phyloP scores from a whole-genome alignment of 2,329 filamentous ascomycete species.

The Gnomoniopsis sp. region DNA sequence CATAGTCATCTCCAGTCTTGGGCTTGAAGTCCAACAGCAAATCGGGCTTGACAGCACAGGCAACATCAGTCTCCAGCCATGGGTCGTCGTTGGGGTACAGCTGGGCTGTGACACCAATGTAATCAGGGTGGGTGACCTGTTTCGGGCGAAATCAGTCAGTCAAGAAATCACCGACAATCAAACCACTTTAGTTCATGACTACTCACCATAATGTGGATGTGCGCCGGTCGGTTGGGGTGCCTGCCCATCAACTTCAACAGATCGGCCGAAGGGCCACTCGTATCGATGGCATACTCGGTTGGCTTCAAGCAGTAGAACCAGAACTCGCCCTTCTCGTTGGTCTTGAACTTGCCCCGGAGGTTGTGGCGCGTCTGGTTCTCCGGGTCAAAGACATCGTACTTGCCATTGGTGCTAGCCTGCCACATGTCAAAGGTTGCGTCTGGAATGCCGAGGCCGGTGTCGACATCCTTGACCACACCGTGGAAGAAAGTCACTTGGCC shows the following conservation, averaged over 20 bases:
- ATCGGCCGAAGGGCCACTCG: conserved; percentile 37
- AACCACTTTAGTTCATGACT: neutral
- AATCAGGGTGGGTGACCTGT: conserved; percentile 42
- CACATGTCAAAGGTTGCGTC: conserved; percentile 57
- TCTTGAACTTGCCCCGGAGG: conserved; percentile 61
- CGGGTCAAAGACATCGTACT: conserved; percentile 62
- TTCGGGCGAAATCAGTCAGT: neutral
- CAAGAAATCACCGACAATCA: neutral
- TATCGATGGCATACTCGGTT: conserved; percentile 60
- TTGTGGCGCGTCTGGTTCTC: conserved; percentile 59
- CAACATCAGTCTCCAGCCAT: conserved; percentile 43
- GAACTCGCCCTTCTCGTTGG: conserved; percentile 58
- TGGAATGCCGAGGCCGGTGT: conserved; percentile 22
- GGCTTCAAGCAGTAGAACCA: conserved; percentile 62
- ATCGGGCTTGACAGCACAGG: conserved; percentile 25
- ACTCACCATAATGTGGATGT: conserved; percentile 25
- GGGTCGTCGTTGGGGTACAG: conserved; percentile 60
- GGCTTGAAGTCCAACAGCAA: conserved; percentile 40
- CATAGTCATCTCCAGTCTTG: conserved; percentile 40
- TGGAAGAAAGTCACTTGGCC: conserved; percentile 52
- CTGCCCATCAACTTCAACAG: conserved; percentile 23
- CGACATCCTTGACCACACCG: conserved; percentile 32
- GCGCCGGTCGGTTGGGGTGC: conserved; percentile 23
- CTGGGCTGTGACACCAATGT: conserved; percentile 64
- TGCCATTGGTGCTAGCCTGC: conserved; percentile 57